Evolutionary conservation across 2,329 filamentous ascomycete species (phyloP).

Genomic region (Curvularia sp.): DNA sequence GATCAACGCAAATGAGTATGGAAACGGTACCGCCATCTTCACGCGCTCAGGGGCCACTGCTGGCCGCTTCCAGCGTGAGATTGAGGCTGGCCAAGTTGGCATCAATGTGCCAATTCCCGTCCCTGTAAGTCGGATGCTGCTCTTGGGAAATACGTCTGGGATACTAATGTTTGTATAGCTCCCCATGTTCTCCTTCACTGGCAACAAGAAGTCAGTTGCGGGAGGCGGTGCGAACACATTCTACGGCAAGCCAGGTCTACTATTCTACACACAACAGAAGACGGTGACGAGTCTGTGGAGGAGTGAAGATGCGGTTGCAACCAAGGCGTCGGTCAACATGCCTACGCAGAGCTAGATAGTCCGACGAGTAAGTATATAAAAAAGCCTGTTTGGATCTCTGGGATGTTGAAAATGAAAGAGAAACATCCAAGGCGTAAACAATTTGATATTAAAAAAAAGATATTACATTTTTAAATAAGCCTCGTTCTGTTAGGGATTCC

Average conservation of each 20-base stretch:
- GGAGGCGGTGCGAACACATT: conserved; percentile 93
- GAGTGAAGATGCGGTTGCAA: conserved; percentile 81
- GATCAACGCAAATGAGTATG: conserved; percentile 87
- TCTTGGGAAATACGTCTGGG: neutral
- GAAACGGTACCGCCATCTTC: conserved; percentile 86
- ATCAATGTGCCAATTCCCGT: conserved; percentile 84
- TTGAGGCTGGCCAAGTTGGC: conserved; percentile 84
- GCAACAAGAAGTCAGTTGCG: conserved; percentile 85
- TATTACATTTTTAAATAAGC: too few species aligned
- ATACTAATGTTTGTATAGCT: conserved; percentile 43
- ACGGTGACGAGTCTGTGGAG: conserved; percentile 92
- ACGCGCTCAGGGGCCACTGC: conserved; percentile 79
- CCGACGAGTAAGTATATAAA: too few species aligned
- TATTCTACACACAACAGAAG: conserved; percentile 98
- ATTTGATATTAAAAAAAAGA: too few species aligned
- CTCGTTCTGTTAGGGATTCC: too few species aligned
- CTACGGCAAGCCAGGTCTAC: conserved; percentile 89
- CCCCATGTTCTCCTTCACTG: conserved; percentile 70
- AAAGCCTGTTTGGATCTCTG: too few species aligned
- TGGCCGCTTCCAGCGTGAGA: conserved; percentile 77
- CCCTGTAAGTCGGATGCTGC: conserved; percentile 41
- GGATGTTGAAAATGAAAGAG: too few species aligned
- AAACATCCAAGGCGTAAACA: too few species aligned
- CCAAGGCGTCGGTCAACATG: conserved; percentile 89
- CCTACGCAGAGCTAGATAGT: conserved; percentile 67